Evolutionary conservation across 805 yeast genomes (phyloP), one percentile per base, ranked within the genome.

Genomic region (Metschnikowia sp.): DNA sequence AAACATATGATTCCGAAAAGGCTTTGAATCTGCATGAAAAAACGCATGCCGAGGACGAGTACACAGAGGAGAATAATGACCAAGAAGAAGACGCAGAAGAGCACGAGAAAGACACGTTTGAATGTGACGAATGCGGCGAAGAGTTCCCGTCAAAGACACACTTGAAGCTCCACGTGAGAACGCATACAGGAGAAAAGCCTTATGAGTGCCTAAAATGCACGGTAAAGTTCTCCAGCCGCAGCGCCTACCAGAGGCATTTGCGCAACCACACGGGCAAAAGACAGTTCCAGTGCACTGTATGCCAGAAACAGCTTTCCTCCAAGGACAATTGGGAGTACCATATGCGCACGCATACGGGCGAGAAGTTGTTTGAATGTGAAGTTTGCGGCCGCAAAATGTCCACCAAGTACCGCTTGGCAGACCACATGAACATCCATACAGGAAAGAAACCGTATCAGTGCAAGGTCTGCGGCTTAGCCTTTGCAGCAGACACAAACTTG

Each of bases 101-200:
- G 18, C 18, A 15, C 18, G 18, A 15, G 18, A 15, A 15, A 15
- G 18, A 15, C 18, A 15, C 18, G 18, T 15, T 15, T 2, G 18
- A 15, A 15, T 15, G 18, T 15, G 18, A 15, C 18, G 18, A 15
- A 15, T 15, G 18, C 18, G 18, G 18, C 18, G 18, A 15, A 15
- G 18, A 15, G 18, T 15, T 15, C 18, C 18, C 18, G 18, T 15
- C 18, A 15, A 15, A 15, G 18, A 15, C 18, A 15, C 18, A 15
- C 18, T 15, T 15, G 18, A 15, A 15, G 18, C 18, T 11, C 32
- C 42, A 39, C 13, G 11, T 39, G 42, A 11, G 42, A 10, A 39
- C 28, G 11, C 42, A 39, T 29, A 39, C 42, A 7, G 42, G 42
- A 10, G 42, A 39, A 18, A 29, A 28, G 35, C 42, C 42, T 7